Base-by-base conservation (phyloP, 2,329 filamentous ascomycete genomes). In the Sclerotinia borealis region DNA sequence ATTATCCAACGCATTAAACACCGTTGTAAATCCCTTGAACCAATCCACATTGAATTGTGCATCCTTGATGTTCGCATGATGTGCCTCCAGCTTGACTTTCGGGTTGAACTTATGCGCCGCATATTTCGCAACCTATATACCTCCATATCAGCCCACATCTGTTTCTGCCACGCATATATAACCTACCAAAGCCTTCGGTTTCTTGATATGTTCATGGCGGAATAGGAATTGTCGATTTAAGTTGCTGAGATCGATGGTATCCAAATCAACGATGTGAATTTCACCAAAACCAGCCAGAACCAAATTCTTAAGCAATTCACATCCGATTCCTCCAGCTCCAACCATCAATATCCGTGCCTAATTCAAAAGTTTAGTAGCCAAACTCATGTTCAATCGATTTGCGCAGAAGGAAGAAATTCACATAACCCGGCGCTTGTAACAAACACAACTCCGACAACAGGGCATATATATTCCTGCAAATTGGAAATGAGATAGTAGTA, bases 211-310 rank as follows among this genome's bases (percentile, higher is more conserved):
- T 75, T 98, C 93, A 72, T 93, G 89, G 66, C 93, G 86, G 77
- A 99, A 99, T 54, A 99, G 86, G 73, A 99, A 99, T 76, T 99
- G 95, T 62, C 95, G 90, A 72, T 99, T 99, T 58, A 99, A 83
- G 75, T 99, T 99, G 78, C 92, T 96, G 27, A 99, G 83, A 75
- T 99, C 95, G 78, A 99, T 98, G 1, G 95, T 99, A 76, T 99
- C 95, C 65, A 99, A 89, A 76, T 99, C 95, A 70, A 99, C 92
- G 51, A 98, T 88, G 76, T 96, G 91, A 58, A 98, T 87, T 78
- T 96, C 90, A 68, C 92, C 92, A 71, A 96, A 99, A 69, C 93
- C 93, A 49, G 88, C 90, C 55, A 96, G 87, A 50, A 93, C 92
- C 63, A 99, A 86, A 76, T 98, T 96, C 81, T 99, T 99, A 68